Evolutionary conservation across 306 rosid genomes (phyloP).

Genomic region (Dryas drummondii): DNA sequence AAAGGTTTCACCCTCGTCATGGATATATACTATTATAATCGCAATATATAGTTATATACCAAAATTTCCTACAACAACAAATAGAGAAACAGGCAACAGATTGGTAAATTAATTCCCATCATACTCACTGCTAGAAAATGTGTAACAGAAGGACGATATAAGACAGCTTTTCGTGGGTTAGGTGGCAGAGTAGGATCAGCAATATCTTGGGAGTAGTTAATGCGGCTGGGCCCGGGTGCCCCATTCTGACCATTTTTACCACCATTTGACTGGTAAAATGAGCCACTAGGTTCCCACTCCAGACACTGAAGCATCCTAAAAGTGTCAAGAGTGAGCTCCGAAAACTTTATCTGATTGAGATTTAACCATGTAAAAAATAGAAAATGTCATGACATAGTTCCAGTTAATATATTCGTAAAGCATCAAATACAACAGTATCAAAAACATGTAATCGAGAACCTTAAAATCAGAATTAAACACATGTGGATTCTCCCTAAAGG

Average conservation of each 20-base stretch:
- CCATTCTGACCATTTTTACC: slow-evolving; percentile 70
- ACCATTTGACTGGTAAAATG: slow-evolving; percentile 61
- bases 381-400: slow-evolving; percentile 23
- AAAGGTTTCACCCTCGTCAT: not conserved
- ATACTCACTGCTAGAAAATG: slow-evolving; percentile 91
- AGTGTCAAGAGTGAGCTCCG: slow-evolving; percentile 91
- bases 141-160: slow-evolving; percentile 77
- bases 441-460: not conserved
- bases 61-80: not conserved
- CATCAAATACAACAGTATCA: not conserved
- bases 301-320: slow-evolving; percentile 94
- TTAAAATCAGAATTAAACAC: not conserved
- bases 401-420: not conserved
- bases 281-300: slow-evolving; percentile 99
- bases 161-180: slow-evolving; percentile 85
- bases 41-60: too few species aligned
- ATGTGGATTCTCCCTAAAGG: not conserved
- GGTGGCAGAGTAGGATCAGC: slow-evolving; percentile 87
- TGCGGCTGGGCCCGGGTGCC: slow-evolving; percentile 54
- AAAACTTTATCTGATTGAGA: slow-evolving; percentile 73
- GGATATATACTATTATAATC: not conserved
- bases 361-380: slow-evolving; percentile 19
- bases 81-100: not conserved
- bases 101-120: slow-evolving; percentile 1
- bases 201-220: slow-evolving; percentile 72